Evolutionary conservation across 805 yeast genomes (phyloP), one percentile per base, ranked within the genome.

Genomic region (Hanseniaspora pseudoguilliermondii): DNA sequence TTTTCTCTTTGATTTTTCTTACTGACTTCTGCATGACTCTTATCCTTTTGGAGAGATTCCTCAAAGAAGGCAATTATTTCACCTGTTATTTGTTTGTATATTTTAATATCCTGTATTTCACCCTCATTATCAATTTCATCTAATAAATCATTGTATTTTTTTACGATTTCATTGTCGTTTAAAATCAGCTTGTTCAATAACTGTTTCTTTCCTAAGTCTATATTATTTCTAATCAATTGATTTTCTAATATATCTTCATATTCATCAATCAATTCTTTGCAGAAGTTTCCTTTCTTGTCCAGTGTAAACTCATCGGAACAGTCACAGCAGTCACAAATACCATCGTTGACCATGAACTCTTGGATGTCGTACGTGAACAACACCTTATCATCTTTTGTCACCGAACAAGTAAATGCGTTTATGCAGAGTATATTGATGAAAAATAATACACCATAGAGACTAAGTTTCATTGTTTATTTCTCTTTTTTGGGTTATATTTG

Each of bases 271-370:
- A 85, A 40, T 69, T 72, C 60, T 78, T 72, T 5, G 79, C 77
- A 65, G 95, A 88, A 29, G 61, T n/a, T 59, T 75, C 71, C 34
- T 54, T 58, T 43, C 58, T 60, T 16, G 15, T 21, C 15, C 18
- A 21, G 23, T 5, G 21, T 13, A 11, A 36, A 66, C 66, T 93
- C 98, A 69, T 93, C 98, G 1, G 88, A 77, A 9, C 98, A 97
- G 69, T 93, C 98, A 69, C 98, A 93, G 68, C 98, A 93, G 66
- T 93, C 98, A 71, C 98, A 93, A 2, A 83, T 81, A 0, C 97
- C 97, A 69, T 93, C 98, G 62, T 83, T 81, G 18, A 93, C 85
- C 57, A 81, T 76, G 62, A 73, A 79, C 8, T 82, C 75, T 5
- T 88, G 83, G 15, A 93, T 75, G 59, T 73, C 78, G 10, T 74